Evolutionary conservation across 2,329 filamentous ascomycete species (phyloP), one percentile per base, ranked within the genome.

Genomic region (Aspergillus flavus): DNA sequence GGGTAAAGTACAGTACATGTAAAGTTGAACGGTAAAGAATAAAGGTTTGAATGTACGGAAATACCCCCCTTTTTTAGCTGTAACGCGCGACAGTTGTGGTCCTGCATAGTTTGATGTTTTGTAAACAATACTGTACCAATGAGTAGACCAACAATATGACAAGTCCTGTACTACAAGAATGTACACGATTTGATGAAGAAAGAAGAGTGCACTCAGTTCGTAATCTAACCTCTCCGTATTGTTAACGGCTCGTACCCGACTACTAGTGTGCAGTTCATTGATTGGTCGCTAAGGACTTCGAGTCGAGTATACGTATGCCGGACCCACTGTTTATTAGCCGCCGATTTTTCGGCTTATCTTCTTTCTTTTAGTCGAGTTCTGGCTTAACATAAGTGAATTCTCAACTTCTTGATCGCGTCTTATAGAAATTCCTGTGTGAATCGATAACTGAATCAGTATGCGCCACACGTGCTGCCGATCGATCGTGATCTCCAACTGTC

Each of bases 301-400:
- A 28, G 46, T 52, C n/a, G 21, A 32, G 52, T 55, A 55, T 55
- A 55, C 52, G 52, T 55, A 55, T 39, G 52, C 32, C 32, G 52
- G 52, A 39, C 32, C 52, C 52, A 55, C 52, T 39, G n/a, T 55
- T 36, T 3, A 36, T 55, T 55, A 23, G 52, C 32, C 21, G 26
- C 52, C 32, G n/a, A 36, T 1, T 39, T 55, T 36, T 39, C 52
- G 21, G 32, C 32, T 36, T 39, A 39, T 39, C 14, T 39, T 55
- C 26, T 39, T 55, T 5, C 16, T 19, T 39, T 10, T 39, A 39
- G 52, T 55, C 16, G 11, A 23, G 6, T 54, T 50, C 26, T 16
- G 7, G 19, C 6, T 23, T 39, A 55, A 12, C 28, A 21, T 3
- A 34, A 23, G 30, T 14, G 5, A 52, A 12, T 23, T 54, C 19